Percentiles rank a stretch among this genome's conserved stretches.
phyloP scores from a whole-genome alignment of 257 asterid genomes.

The Capsicum baccatum region DNA sequence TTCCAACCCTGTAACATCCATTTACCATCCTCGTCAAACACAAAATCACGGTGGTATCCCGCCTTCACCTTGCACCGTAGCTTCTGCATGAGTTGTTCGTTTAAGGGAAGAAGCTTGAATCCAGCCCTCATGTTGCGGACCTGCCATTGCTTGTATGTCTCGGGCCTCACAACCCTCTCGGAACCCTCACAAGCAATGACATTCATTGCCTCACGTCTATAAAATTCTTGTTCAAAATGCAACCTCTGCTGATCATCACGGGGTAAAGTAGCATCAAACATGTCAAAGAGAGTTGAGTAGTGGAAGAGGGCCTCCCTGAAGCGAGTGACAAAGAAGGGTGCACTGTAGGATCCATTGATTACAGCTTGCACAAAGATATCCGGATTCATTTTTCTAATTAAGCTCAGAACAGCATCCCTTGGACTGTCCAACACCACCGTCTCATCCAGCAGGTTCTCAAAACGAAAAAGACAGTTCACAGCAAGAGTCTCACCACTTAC shows the following conservation, averaged over 20 bases:
- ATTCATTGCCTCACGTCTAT: constrained; percentile 75
- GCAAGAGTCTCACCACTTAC: constrained; percentile 67
- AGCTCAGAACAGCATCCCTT: constrained; percentile 67
- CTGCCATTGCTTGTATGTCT: constrained; percentile 94
- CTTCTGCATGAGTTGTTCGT: constrained; percentile 54
- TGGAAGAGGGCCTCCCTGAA: constrained; percentile 90
- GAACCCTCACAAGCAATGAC: constrained; percentile 88
- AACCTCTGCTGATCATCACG: constrained; percentile 71
- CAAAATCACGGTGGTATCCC: constrained; percentile 72
- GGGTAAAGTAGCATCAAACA: constrained; percentile 74
- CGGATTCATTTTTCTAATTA: constrained; percentile 74
- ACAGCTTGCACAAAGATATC: constrained; percentile 62
- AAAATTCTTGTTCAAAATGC: constrained; percentile 75
- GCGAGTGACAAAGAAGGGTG: constrained; percentile 87
- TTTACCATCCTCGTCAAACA: constrained; percentile 68
- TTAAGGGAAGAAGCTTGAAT: constrained; percentile 66
- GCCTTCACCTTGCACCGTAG: constrained; percentile 51
- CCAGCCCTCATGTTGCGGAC: constrained; percentile 73
- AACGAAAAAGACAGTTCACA: constrained; percentile 72
- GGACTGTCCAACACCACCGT: constrained; percentile 68
- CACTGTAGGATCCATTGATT: constrained; percentile 64
- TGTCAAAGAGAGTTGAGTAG: constrained; percentile 79
- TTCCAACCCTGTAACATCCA: constrained; percentile 99
- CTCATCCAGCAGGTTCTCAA: constrained; percentile 72
- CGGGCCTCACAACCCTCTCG: constrained; percentile 90